Percentiles rank a stretch among this genome's conserved stretches.
phyloP scores from a whole-genome alignment of 177 flowering plant genomes.

The Telopea speciosissima region DNA sequence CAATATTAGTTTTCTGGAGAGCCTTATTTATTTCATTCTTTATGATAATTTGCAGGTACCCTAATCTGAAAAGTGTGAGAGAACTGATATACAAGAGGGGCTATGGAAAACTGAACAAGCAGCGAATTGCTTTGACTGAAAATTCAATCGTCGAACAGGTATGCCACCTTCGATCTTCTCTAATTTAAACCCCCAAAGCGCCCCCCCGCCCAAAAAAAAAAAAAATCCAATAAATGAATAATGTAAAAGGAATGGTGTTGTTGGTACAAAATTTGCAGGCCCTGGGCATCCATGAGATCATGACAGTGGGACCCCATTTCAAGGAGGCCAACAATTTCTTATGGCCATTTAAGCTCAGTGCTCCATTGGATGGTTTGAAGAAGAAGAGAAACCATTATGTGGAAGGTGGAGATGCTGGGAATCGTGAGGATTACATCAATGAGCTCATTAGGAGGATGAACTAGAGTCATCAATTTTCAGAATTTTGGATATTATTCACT shows the following conservation, averaged over 20 bases:
- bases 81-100: slow-evolving; percentile 29
- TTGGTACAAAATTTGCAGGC: slow-evolving; percentile 13
- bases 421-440: slow-evolving; percentile 23
- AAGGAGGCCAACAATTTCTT: slow-evolving; percentile 25
- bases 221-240: not conserved
- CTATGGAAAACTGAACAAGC: slow-evolving; percentile 25
- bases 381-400: slow-evolving; percentile 30
- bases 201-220: not conserved
- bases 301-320: slow-evolving; percentile 28
- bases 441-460: slow-evolving; percentile 29
- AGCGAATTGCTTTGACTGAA: slow-evolving; percentile 22
- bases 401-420: slow-evolving; percentile 29
- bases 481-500: too few relatives aligned
- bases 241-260: too few relatives aligned
- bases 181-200: not conserved
- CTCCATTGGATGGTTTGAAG: slow-evolving; percentile 25
- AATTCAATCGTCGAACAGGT: slow-evolving; percentile 24
- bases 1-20: not conserved
- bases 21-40: not conserved
- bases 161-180: not conserved
- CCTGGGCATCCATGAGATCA: slow-evolving; percentile 25
- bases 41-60: slow-evolving; percentile 13
- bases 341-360: slow-evolving; percentile 26
- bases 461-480: slow-evolving; percentile 3
- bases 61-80: slow-evolving; percentile 25